Evolutionary conservation across 2,329 filamentous ascomycete genomes (phyloP), one percentile per base, ranked within the genome.

Genomic region (Penicillium sp.): DNA sequence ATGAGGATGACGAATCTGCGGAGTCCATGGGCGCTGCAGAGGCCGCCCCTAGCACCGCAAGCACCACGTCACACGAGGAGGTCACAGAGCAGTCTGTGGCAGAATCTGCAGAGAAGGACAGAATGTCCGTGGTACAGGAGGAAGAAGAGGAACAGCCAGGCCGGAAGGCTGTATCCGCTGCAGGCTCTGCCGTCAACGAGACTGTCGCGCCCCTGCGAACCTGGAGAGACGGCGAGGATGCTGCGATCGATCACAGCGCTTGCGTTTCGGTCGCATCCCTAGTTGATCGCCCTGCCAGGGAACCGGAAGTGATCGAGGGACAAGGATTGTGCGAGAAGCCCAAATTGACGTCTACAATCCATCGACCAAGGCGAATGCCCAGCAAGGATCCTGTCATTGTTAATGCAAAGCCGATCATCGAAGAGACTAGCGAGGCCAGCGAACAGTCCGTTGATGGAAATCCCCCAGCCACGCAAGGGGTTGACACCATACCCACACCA

Each of bases 1-100:
- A 75, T 55, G 76, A 78, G 59, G 71, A 74, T 59, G 71, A 73
- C 42, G 75, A 72, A 58, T 67, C 60, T 1, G 61, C 62, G 13
- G 68, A 70, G 14, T 70, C 57, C 45, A 67, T 70, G 40, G 68
- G 69, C 57, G 61, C 65, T 46, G 58, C 58, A 11, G 67, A 69
- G 52, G 52, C 58, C 6, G 53, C 68, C 43, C 62, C 64, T 49
- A 63, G 64, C 11, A 60, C 67, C 30, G 66, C 69, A 16, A 59
- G 68, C 59, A 68, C 61, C 48, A 60, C 64, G 11, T 56, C 58
- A n/a, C 56, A 56, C 28, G 57, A 66, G 13, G 56, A 52, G 37
- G 54, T 37, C 16, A 10, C 35, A 42, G 45, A 58, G 11, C 65
- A 63, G 49, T 38, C 61, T 37, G 52, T 51, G 58, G 45, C 28